phyloP scores from a whole-genome alignment of 345 rosid species.

The Tarenaya hassleriana region DNA sequence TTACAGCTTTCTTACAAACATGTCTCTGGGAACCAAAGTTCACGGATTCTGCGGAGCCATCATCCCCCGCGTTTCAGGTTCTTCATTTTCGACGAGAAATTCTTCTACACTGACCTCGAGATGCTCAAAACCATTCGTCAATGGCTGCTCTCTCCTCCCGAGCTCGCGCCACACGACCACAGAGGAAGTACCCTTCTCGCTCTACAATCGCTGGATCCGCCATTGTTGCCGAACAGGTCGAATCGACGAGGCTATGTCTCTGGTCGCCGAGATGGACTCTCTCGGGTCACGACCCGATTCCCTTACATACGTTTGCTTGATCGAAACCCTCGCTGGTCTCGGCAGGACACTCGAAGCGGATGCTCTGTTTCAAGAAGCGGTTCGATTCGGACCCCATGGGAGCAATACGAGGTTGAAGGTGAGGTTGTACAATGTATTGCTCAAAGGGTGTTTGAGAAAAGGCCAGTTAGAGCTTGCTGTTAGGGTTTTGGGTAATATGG shows the following conservation, averaged over 20 bases:
- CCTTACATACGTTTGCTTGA: conserved; percentile 35
- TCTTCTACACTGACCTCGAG: not conserved
- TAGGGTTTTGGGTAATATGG: conserved; percentile 38
- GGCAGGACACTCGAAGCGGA: conserved; percentile 65
- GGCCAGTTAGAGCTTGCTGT: conserved; percentile 44
- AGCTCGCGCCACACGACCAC: conserved; percentile 3
- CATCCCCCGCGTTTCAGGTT: not conserved
- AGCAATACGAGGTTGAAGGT: conserved; percentile 28
- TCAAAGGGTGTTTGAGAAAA: conserved; percentile 48
- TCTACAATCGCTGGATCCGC: conserved; percentile 40
- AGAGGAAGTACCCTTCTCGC: conserved; percentile 24
- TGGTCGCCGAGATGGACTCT: conserved; percentile 48
- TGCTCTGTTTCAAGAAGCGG: conserved; percentile 47
- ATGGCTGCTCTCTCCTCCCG: not conserved
- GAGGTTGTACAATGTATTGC: conserved; percentile 39
- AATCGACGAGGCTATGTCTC: conserved; percentile 44
- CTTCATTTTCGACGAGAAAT: conserved; percentile 13
- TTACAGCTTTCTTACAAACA: too few species aligned
- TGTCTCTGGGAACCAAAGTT: not conserved
- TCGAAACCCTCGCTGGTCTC: conserved; percentile 37
- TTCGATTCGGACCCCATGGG: conserved; percentile 27
- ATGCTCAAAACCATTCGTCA: not conserved
- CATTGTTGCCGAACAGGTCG: conserved; percentile 38
- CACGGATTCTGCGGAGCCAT: not conserved
- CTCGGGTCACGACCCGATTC: conserved; percentile 35